These are phyloP conservation scores for Histomonas meleagridis DNA, from an alignment of 208 protist species.

Conservation along the genomic window DNA sequence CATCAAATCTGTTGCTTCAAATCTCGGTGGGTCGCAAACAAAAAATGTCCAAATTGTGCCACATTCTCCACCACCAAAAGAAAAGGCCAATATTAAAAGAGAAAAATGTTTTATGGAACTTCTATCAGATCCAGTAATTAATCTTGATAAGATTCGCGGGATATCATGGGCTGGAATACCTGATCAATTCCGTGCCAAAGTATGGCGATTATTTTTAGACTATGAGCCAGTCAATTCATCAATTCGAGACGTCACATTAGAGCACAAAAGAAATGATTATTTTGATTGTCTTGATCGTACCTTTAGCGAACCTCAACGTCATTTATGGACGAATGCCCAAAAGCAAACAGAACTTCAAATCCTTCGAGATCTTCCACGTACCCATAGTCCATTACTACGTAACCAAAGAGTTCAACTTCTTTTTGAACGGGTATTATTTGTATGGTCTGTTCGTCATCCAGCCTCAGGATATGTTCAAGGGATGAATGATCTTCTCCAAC, in stretches of 20 bases:
- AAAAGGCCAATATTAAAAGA: no score
- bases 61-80: no score
- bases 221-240: not conserved
- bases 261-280: not conserved
- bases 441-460: conserved; percentile 73
- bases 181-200: not conserved
- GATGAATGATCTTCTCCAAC: conserved; percentile 73
- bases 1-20: no score
- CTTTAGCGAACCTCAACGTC: not conserved
- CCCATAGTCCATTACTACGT: not conserved
- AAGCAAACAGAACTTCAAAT: not conserved
- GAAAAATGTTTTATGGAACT: no score
- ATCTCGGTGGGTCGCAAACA: no score
- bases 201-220: not conserved
- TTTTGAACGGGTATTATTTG: conserved; percentile 71
- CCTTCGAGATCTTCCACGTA: not conserved
- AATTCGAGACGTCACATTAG: not conserved
- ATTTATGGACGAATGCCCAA: not conserved
- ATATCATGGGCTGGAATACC: not conserved
- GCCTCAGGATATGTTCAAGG: conserved; percentile 77
- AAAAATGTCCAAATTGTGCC: no score
- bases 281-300: not conserved
- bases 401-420: not conserved
- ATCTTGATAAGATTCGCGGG: not conserved
- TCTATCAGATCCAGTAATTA: not conserved